A percentile compares a stretch with the other conserved stretches of the same genome.
Evolutionary conservation across 129 eudicot species (phyloP).

Genomic region (Erigeron canadensis): DNA sequence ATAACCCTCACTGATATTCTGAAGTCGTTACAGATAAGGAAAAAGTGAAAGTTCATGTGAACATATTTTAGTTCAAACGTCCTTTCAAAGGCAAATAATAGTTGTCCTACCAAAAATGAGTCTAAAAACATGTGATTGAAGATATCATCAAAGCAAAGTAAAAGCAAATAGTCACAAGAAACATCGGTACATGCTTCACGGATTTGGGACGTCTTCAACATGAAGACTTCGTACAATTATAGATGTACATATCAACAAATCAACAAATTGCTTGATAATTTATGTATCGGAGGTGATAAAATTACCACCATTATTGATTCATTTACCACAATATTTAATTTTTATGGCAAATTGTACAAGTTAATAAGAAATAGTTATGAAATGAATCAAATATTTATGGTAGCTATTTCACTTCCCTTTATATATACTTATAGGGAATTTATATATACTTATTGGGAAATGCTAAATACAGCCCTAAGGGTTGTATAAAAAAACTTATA

Average conservation of each 20-base stretch:
- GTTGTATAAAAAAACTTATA: too few species aligned
- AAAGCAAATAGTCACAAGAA: background rate
- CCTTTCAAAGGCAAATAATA: background rate
- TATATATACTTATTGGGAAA: too few species aligned
- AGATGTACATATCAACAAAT: background rate
- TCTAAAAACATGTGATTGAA: slow-evolving; percentile 10
- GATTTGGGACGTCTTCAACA: background rate
- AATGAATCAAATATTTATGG: too few species aligned
- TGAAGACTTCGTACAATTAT: background rate
- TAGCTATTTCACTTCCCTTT: too few species aligned
- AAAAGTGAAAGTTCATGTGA: background rate
- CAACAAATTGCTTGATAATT: background rate
- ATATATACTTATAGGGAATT: too few species aligned
- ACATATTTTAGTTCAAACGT: background rate
- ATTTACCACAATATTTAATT: too few species aligned
- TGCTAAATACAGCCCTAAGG: too few species aligned
- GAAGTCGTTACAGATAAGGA: background rate
- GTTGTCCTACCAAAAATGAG: background rate
- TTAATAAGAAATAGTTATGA: too few species aligned
- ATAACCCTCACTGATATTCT: background rate
- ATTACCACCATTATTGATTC: too few species aligned
- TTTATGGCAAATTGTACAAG: too few species aligned
- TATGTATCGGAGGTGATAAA: background rate
- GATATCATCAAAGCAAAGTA: background rate
- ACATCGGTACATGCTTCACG: slow-evolving; percentile 13